Conservation (phyloP, 371 early-diverging fungal genomes). For the Mortierella sp. region DNA sequence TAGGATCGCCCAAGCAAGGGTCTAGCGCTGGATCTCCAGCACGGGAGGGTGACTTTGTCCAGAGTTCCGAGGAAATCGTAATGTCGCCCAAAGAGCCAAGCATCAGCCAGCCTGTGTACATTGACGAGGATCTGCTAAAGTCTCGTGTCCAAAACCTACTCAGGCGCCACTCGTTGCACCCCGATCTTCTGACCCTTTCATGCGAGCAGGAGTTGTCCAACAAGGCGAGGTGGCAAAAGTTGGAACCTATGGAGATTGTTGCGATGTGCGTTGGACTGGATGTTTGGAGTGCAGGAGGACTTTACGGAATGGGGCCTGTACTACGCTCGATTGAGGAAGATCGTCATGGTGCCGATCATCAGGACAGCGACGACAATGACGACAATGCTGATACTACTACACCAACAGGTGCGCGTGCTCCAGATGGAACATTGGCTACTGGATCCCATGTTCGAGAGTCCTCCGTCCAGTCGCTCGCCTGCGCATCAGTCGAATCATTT, state of each 20-base stretch:
- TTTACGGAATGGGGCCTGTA: conserved; percentile 34
- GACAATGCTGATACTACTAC: conserved; percentile 31
- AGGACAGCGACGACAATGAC: conserved; percentile 30
- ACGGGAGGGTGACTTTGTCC: conserved; percentile 19
- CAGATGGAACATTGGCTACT: neutral
- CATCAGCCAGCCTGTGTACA: conserved; percentile 4
- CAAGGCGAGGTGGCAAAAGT: conserved; percentile 72
- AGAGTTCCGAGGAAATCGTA: conserved; percentile 5
- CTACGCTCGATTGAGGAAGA: conserved; percentile 48
- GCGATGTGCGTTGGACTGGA: conserved; percentile 76
- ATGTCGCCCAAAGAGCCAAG: conserved; percentile 21
- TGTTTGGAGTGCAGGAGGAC: conserved; percentile 67
- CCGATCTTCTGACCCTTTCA: conserved; percentile 67
- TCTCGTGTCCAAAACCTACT: conserved; percentile 62
- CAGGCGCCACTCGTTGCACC: conserved; percentile 72
- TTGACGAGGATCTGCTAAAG: conserved; percentile 52
- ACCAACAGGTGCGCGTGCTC: neutral
- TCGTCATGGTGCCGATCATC: neutral
- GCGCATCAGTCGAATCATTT: conserved; percentile 21
- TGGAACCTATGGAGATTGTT: conserved; percentile 77
- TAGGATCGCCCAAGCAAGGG: conserved; percentile 39
- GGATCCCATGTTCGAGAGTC: neutral
- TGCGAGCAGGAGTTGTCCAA: conserved; percentile 67
- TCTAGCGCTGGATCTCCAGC: conserved; percentile 6
- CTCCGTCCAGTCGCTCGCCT: conserved; percentile 11